Percentiles rank a stretch among this genome's conserved stretches.
These are phyloP conservation scores for Physcomitrium patens DNA, from an alignment of 225 moss, liverwort and hornwort species.

Conservation along the genomic window DNA sequence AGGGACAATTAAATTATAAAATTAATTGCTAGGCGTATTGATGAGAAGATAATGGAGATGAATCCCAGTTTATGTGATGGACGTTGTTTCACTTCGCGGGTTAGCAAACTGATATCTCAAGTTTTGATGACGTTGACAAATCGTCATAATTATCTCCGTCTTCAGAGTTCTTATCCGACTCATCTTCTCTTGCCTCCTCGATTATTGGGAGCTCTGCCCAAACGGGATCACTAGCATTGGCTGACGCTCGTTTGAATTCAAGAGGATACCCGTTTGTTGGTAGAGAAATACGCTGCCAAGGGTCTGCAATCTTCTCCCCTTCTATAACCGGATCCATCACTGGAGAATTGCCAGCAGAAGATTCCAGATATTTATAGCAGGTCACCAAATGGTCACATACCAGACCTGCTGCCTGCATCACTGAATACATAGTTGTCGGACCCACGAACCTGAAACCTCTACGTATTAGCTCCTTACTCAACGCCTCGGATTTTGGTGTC, in stretches of 20 bases:
- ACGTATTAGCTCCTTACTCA: constrained; percentile 85
- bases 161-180: constrained; percentile 29
- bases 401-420: constrained; percentile 91
- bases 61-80: constrained; percentile 18
- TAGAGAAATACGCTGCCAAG: too few relatives aligned
- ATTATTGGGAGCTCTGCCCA: constrained; percentile 61
- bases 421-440: constrained; percentile 86
- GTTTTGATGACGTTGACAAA: constrained; percentile 30
- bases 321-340: constrained; percentile 13
- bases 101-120: constrained; percentile 43
- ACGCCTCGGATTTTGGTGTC: constrained; percentile 78
- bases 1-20: constrained; percentile 29
- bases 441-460: constrained; percentile 89
- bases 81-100: not conserved
- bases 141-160: constrained; percentile 28
- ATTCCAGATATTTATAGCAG: constrained; percentile 76
- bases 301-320: constrained; percentile 40
- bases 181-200: constrained; percentile 51
- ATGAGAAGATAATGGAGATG: constrained; percentile 18
- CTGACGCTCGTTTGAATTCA: too few relatives aligned
- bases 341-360: constrained; percentile 33
- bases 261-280: too few relatives aligned
- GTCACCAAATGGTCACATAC: constrained; percentile 81
- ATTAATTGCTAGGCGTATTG: too few relatives aligned
- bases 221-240: too few relatives aligned